Evolutionary conservation across 148 eudicot species (phyloP).

Genomic region (Nepenthes mirabilis): DNA sequence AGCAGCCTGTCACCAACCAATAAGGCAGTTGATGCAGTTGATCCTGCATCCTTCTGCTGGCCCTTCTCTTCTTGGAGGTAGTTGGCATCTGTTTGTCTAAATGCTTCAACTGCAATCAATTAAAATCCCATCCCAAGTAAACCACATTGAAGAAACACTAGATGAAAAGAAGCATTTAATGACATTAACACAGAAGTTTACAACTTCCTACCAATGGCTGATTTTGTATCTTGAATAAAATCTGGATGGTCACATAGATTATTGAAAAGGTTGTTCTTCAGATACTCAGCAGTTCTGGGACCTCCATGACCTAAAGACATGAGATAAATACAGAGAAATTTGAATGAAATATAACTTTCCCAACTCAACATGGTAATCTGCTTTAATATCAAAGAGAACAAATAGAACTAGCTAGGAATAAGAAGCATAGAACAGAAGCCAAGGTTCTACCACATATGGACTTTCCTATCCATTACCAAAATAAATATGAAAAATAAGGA

Average conservation of each 20-base stretch:
- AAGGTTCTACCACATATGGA: too few species aligned
- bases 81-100: slow-evolving; percentile 54
- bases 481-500: too few species aligned
- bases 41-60: slow-evolving; percentile 65
- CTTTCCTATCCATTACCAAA: too few species aligned
- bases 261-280: slow-evolving; percentile 62
- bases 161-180: background rate
- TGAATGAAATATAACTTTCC: background rate
- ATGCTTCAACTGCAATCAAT: slow-evolving; percentile 45
- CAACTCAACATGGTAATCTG: background rate
- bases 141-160: background rate
- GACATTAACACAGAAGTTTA: slow-evolving; percentile 1
- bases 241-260: slow-evolving; percentile 63
- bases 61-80: slow-evolving; percentile 50
- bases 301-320: slow-evolving; percentile 63
- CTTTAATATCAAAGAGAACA: too few species aligned
- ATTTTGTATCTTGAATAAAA: slow-evolving; percentile 57
- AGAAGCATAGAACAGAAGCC: background rate
- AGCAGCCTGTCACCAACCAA: slow-evolving; percentile 45
- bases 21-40: slow-evolving; percentile 75
- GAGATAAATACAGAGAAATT: background rate
- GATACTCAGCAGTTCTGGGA: slow-evolving; percentile 65
- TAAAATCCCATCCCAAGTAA: background rate
- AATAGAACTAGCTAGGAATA: background rate
- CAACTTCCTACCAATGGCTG: slow-evolving; percentile 47